Base-by-base conservation (phyloP, 768 basidiomycete genomes). In the Royoungia palumana region DNA sequence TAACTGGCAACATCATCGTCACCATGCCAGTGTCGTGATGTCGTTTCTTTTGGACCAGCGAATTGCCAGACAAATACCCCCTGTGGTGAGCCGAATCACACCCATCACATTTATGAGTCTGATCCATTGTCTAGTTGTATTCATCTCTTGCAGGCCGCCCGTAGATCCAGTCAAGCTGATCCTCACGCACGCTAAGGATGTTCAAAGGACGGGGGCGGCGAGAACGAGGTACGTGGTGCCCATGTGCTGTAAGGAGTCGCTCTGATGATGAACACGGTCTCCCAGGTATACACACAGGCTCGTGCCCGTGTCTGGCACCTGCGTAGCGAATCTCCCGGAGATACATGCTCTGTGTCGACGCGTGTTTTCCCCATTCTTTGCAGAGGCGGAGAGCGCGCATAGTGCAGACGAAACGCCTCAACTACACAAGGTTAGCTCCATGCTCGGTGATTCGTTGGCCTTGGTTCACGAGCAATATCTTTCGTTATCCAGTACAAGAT, bases 61-160 rank as follows among this genome's bases (percentile, higher is more conserved):
- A 92, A 82, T 60, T 89, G 85, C 54, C 80, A 81, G 59, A 90
- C 88, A 4, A 84, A 87, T 59, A 91, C 89, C 1, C 78, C 82
- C 36, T 93, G 89, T 48, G 81, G 89, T 91, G 63, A 32, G 46
- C 36, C 16, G 5, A 14, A 12, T 21, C 24, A 12, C 25, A 27
- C 25, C 2, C 25, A n/a, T 9, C 28, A 28, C 6, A 3, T 11
- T 6, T 11, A 28, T 24, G 24, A 30, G 13, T 19, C 43, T 57
- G 27, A 54, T 30, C 13, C 32, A 32, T 32, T 28, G 16, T 28
- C 35, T 7, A 92, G 89, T 90, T 13, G 69, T 89, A 22, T 90
- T 89, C 64, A 85, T 93, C 38, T 83, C 87, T 10, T 91, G 87
- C 65, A 85, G 79, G 65, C 72, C 81, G 1, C 89, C 89, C 0